A percentile compares a stretch with the other conserved stretches of the same genome.
Conservation (phyloP, 2,329 filamentous ascomycete species). For the Aureobasidium sp. region DNA sequence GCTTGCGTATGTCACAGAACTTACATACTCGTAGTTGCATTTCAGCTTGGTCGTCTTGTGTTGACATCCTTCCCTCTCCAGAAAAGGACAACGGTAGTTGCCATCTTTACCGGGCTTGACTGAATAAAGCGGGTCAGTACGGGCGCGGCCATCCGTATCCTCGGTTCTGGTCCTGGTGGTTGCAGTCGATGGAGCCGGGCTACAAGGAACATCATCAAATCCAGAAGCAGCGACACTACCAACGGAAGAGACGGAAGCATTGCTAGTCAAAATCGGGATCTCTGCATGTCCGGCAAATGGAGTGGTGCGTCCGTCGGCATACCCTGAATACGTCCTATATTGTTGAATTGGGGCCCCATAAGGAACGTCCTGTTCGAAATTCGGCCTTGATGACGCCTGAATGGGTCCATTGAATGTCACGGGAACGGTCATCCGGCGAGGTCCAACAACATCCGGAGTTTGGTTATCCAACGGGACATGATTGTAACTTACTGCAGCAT, state of each 20-base stretch:
- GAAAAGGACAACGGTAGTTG: constrained; percentile 89
- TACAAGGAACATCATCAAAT: constrained; percentile 1
- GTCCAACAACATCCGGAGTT: neutral
- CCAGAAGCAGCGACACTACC: neutral
- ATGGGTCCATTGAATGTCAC: neutral
- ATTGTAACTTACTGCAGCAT: constrained; percentile 13
- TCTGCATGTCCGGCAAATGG: neutral
- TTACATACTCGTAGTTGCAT: constrained; percentile 89
- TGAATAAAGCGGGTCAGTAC: constrained; percentile 62
- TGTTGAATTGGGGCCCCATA: constrained; percentile 11
- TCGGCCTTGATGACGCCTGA: neutral
- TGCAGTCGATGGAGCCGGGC: neutral
- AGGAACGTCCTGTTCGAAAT: neutral
- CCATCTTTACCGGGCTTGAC: constrained; percentile 61
- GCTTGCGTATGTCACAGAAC: neutral
- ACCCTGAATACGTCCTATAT: constrained; percentile 3
- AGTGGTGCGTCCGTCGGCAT: neutral
- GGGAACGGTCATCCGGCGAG: constrained; percentile 5
- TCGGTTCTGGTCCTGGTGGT: constrained; percentile 1
- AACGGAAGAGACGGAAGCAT: neutral
- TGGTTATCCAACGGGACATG: neutral
- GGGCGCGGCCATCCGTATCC: constrained; percentile 29
- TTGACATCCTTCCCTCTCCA: constrained; percentile 65
- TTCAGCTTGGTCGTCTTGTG: constrained; percentile 95
- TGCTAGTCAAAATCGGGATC: neutral